Evolutionary conservation across 1,284 basidiomycete genomes (phyloP).

Genomic region (Boletellus dicymbophilus): DNA sequence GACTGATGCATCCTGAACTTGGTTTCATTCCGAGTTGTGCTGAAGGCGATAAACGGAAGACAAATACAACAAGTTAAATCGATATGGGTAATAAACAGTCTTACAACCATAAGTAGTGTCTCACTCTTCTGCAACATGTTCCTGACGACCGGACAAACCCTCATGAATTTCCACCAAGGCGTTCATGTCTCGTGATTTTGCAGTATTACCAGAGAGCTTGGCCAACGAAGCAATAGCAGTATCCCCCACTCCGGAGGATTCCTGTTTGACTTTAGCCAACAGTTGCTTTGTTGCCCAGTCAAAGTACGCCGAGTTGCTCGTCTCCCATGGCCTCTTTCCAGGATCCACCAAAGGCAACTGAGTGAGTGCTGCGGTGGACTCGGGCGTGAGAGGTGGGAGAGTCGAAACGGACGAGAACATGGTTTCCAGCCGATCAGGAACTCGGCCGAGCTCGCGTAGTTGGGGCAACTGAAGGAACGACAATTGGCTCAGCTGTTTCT

Average conservation of each 20-base stretch:
- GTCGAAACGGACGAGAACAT: constrained; percentile 50
- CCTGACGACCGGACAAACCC: background rate
- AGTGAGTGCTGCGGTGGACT: constrained; percentile 40
- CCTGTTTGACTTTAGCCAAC: constrained; percentile 45
- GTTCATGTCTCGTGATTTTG: constrained; percentile 35
- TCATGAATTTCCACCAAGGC: constrained; percentile 24
- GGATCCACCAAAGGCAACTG: constrained; percentile 48
- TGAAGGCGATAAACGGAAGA: too few relatives aligned
- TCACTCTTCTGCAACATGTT: background rate
- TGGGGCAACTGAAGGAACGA: constrained; percentile 44
- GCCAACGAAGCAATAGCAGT: constrained; percentile 28
- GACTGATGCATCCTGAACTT: too few relatives aligned
- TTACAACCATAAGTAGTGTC: too few relatives aligned
- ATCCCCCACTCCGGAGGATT: constrained; percentile 33
- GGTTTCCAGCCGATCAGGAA: constrained; percentile 40
- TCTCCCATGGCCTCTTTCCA: constrained; percentile 74
- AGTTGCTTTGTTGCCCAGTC: constrained; percentile 67
- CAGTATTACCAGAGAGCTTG: constrained; percentile 30
- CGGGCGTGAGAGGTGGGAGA: constrained; percentile 52
- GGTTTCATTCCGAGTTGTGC: too few relatives aligned
- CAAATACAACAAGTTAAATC: background rate
- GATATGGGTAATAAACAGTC: background rate
- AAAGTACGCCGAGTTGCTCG: constrained; percentile 61
- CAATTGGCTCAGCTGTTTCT: constrained; percentile 45
- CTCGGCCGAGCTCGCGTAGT: constrained; percentile 32